Conservation (phyloP, 352 stramenopile species). For the Pythium plurisporium region DNA sequence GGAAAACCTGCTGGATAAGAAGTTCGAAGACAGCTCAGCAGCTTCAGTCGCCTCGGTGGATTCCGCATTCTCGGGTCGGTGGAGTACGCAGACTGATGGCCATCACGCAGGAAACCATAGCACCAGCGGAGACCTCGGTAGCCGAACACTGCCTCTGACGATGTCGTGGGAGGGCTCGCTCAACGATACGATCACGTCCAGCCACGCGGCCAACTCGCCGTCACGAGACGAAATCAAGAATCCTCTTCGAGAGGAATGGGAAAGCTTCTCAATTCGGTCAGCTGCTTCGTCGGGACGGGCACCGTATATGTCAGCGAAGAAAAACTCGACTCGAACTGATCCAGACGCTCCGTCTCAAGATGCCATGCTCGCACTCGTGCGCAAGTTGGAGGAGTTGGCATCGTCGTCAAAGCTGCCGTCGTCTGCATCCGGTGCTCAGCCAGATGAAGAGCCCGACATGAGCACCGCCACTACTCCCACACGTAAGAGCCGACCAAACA, state of each 20-base stretch:
- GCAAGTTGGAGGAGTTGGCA: constrained; percentile 31
- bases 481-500: not conserved
- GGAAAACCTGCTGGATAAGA: constrained; percentile 51
- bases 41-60: constrained; percentile 18
- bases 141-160: constrained; percentile 16
- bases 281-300: constrained; percentile 21
- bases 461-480: constrained; percentile 6
- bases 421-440: not conserved
- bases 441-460: constrained; percentile 18
- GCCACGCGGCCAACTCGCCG: constrained; percentile 1
- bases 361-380: constrained; percentile 34
- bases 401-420: not conserved
- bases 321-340: constrained; percentile 5
- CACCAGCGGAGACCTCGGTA: constrained; percentile 3
- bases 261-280: constrained; percentile 5
- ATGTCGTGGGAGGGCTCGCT: constrained; percentile 16
- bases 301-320: constrained; percentile 6
- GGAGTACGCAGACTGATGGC: constrained; percentile 1
- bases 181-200: constrained; percentile 13
- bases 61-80: constrained; percentile 1
- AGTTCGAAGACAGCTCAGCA: constrained; percentile 41
- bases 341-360: constrained; percentile 29
- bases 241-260: constrained; percentile 21
- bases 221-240: constrained; percentile 2
- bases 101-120: not conserved